Evolutionary conservation across 306 rosid species (phyloP).

Genomic region (Ceratonia siliqua): DNA sequence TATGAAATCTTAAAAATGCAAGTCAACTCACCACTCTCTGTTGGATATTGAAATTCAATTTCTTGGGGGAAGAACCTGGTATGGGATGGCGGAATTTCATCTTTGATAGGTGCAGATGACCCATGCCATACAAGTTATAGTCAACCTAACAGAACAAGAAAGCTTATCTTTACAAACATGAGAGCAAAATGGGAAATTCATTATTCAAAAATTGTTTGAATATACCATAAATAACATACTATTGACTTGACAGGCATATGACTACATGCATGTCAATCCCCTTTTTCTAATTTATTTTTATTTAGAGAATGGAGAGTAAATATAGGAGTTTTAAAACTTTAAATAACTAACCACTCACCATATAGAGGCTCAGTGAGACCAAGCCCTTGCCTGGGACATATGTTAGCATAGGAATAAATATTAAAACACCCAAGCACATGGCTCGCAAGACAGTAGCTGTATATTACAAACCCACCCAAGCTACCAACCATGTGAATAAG

Average conservation of each 20-base stretch:
- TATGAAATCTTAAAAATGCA: conserved; percentile 42
- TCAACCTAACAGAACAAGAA: conserved; percentile 45
- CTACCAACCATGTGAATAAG: conserved; percentile 24
- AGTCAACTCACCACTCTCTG: conserved; percentile 42
- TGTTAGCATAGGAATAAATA: not conserved
- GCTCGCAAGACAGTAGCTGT: not conserved
- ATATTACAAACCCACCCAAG: conserved; percentile 17
- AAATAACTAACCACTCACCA: not conserved
- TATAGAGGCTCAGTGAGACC: not conserved
- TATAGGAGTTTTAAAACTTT: not conserved
- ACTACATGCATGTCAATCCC: not conserved
- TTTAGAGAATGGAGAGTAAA: not conserved
- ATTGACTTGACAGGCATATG: not conserved
- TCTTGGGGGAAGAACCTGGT: conserved; percentile 51
- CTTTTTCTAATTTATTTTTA: not conserved
- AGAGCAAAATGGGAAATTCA: conserved; percentile 13
- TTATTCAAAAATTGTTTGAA: not conserved
- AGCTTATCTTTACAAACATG: conserved; percentile 8
- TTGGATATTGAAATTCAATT: conserved; percentile 36
- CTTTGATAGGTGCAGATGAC: conserved; percentile 76
- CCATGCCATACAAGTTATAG: conserved; percentile 85
- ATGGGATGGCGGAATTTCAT: conserved; percentile 79
- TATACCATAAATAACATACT: conserved; percentile 13
- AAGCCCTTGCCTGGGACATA: not conserved
- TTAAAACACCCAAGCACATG: conserved; percentile 1